Evolutionary conservation across 345 rosid species (phyloP).

Genomic region (Moricandia moricandioides): DNA sequence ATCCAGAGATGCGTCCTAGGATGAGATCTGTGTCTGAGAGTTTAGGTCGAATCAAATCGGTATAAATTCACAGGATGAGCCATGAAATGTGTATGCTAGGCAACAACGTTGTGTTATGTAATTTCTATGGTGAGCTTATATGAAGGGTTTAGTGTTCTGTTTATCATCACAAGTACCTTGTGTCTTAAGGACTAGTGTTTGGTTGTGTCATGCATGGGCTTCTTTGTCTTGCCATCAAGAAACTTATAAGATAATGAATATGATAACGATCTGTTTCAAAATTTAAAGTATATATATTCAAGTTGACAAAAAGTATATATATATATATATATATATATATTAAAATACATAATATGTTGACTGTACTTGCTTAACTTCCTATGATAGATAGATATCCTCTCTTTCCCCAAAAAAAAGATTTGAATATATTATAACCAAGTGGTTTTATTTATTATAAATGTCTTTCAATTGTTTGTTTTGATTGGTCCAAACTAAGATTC

Average conservation of each 20-base stretch:
- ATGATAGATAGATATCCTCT: not conserved
- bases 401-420: not conserved
- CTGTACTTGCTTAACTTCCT: not conserved
- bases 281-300: not conserved
- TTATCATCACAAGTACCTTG: constrained; percentile 4
- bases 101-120: not conserved
- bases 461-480: constrained; percentile 1
- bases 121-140: not conserved
- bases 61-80: not conserved
- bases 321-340: not conserved
- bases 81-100: not conserved
- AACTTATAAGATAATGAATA: not conserved
- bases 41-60: constrained; percentile 58
- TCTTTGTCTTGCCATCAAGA: not conserved
- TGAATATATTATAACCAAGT: not conserved
- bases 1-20: constrained; percentile 79
- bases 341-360: not conserved
- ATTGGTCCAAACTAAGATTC: constrained; percentile 8
- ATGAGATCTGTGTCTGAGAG: constrained; percentile 86
- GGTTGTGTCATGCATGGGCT: not conserved
- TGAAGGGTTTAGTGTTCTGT: not conserved
- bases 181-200: constrained; percentile 3
- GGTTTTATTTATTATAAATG: not conserved
- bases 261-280: not conserved
- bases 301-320: no score